These are phyloP conservation scores for Pythium sp. DNA, from an alignment of 352 stramenopile species.

Conservation along the genomic window DNA sequence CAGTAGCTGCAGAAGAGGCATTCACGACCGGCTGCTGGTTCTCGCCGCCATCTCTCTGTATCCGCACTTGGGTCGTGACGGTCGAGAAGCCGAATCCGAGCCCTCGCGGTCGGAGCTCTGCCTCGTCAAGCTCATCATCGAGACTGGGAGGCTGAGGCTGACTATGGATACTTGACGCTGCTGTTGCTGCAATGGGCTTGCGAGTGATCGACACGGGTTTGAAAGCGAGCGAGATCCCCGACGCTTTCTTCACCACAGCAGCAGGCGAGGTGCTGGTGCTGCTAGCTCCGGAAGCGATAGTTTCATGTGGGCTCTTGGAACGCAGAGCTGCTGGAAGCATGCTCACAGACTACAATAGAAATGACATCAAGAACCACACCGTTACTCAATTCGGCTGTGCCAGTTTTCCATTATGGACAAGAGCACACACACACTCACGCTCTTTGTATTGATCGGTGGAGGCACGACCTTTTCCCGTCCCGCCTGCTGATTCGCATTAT, in stretches of 20 bases:
- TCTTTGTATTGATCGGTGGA: slow-evolving; percentile 13
- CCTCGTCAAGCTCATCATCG: background rate
- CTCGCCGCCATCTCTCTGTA: slow-evolving; percentile 19
- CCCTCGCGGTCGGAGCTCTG: slow-evolving; percentile 3
- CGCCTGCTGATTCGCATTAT: background rate
- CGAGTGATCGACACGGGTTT: slow-evolving; percentile 51
- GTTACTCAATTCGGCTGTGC: background rate
- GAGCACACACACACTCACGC: slow-evolving; percentile 11
- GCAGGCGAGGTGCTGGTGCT: background rate
- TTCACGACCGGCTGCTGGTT: slow-evolving; percentile 14
- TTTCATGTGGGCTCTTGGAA: slow-evolving; percentile 34
- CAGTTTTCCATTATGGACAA: background rate
- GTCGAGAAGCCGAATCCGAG: slow-evolving; percentile 38
- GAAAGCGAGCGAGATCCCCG: slow-evolving; percentile 50
- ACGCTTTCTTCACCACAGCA: slow-evolving; percentile 12
- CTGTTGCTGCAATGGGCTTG: slow-evolving; percentile 16
- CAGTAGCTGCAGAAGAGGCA: background rate
- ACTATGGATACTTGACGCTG: background rate
- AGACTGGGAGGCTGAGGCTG: background rate
- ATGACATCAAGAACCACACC: background rate
- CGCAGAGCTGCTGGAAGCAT: slow-evolving; percentile 53
- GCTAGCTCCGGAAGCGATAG: background rate
- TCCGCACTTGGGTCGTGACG: slow-evolving; percentile 36
- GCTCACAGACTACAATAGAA: slow-evolving; percentile 27
- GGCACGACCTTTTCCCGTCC: background rate